These are phyloP conservation scores for Apophysomyces ossiformis DNA, from an alignment of 371 early-diverging fungal species.

Conservation along the genomic window DNA sequence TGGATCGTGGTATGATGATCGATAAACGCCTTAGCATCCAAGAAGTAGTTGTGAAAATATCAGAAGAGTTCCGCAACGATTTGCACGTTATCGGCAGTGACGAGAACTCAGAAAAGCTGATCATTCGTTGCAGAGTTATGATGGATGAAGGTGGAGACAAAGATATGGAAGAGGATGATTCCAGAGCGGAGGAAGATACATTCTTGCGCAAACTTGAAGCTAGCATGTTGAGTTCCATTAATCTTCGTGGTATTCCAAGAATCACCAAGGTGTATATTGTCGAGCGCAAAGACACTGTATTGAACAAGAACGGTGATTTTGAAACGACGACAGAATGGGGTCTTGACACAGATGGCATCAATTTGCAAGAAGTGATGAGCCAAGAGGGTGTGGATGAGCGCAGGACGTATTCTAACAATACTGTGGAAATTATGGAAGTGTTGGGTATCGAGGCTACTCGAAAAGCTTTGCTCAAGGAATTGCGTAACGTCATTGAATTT, in stretches of 20 bases:
- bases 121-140: conserved; percentile 92
- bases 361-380: conserved; percentile 88
- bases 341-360: conserved; percentile 98
- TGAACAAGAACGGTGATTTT: conserved; percentile 69
- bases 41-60: conserved; percentile 74
- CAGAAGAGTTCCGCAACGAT: conserved; percentile 76
- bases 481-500: conserved; percentile 96
- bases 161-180: conserved; percentile 67
- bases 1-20: conserved; percentile 88
- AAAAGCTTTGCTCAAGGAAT: conserved; percentile 90
- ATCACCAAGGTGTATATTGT: conserved; percentile 94
- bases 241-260: conserved; percentile 90
- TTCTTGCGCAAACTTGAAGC: conserved; percentile 87
- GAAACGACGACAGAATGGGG: conserved; percentile 78
- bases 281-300: conserved; percentile 70
- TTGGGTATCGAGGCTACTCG: conserved; percentile 99
- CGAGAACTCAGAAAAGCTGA: conserved; percentile 89
- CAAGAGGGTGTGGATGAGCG: conserved; percentile 83
- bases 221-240: conserved; percentile 85
- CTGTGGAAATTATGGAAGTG: conserved; percentile 92
- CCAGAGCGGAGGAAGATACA: conserved; percentile 83
- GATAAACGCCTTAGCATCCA: conserved; percentile 92
- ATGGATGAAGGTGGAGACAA: conserved; percentile 64
- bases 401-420: conserved; percentile 92
- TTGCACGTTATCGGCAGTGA: conserved; percentile 88